Conservation (phyloP, 2,329 filamentous ascomycete genomes). For the Fusarium sp. region DNA sequence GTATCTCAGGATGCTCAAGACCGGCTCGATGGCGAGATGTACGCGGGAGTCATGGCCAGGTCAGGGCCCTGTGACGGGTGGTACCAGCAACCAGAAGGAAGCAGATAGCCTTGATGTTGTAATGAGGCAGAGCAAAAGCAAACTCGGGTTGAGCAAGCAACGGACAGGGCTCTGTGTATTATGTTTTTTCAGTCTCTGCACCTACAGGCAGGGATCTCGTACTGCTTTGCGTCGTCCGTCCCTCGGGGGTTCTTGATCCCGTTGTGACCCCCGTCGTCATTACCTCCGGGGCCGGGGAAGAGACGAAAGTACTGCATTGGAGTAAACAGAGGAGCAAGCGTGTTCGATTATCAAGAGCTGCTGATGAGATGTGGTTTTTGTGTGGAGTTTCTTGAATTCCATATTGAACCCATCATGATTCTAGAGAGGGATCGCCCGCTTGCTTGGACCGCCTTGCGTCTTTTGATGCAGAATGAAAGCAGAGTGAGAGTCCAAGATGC, state of each 20-base stretch:
- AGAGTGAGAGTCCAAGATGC: slow-evolving; percentile 43
- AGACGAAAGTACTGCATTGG: slow-evolving; percentile 1
- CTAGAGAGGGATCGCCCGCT: not conserved
- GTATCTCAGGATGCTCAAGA: slow-evolving; percentile 28
- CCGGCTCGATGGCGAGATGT: slow-evolving; percentile 41
- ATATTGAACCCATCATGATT: not conserved
- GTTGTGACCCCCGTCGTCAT: slow-evolving; percentile 41
- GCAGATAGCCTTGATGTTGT: slow-evolving; percentile 30
- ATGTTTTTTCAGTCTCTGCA: slow-evolving; percentile 40
- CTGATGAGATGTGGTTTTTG: slow-evolving; percentile 1
- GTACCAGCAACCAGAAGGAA: slow-evolving; percentile 34
- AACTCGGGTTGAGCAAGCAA: slow-evolving; percentile 47
- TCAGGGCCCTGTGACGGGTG: slow-evolving; percentile 36
- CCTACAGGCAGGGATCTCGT: slow-evolving; percentile 37
- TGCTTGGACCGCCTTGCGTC: not conserved
- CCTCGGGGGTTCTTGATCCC: slow-evolving; percentile 39
- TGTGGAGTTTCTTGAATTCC: slow-evolving; percentile 17
- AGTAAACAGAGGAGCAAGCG: slow-evolving; percentile 7
- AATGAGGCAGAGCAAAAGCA: slow-evolving; percentile 43
- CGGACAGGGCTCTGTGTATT: slow-evolving; percentile 43
- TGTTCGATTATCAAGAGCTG: slow-evolving; percentile 15
- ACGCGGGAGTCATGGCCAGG: slow-evolving; percentile 20
- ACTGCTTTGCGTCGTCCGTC: slow-evolving; percentile 37
- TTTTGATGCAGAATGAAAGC: slow-evolving; percentile 36
- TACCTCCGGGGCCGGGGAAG: slow-evolving; percentile 39